Percentiles rank a stretch among this genome's conserved stretches.
These are phyloP conservation scores for Verbascum thapsus DNA, from an alignment of 257 asterid genomes.

Conservation along the genomic window DNA sequence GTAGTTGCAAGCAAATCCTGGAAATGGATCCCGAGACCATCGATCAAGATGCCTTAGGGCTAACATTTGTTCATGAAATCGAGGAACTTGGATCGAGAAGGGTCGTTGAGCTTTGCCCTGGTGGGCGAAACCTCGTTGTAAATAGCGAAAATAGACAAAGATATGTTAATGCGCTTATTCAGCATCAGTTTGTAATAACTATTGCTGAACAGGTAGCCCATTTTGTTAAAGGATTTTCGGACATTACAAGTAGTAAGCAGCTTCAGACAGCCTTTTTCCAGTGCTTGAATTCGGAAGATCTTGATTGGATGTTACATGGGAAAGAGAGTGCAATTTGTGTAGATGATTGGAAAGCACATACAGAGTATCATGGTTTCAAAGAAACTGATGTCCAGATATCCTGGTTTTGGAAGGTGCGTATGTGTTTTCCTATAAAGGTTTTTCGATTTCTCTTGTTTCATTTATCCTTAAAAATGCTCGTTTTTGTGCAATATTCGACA, in stretches of 20 bases:
- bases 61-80: constrained; percentile 76
- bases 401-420: constrained; percentile 98
- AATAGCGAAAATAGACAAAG: constrained; percentile 72
- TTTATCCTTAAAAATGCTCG: too few relatives aligned
- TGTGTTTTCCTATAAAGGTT: too few relatives aligned
- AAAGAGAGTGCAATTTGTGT: constrained; percentile 73
- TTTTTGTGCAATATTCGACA: too few relatives aligned
- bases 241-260: constrained; percentile 44
- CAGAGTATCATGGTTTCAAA: constrained; percentile 74
- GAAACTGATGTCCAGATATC: constrained; percentile 76
- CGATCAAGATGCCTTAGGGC: constrained; percentile 85
- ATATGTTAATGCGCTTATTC: constrained; percentile 76
- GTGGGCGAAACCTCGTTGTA: constrained; percentile 63
- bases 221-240: constrained; percentile 76
- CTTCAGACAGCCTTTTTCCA: constrained; percentile 63
- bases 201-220: constrained; percentile 63
- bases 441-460: too few relatives aligned
- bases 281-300: constrained; percentile 75
- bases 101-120: constrained; percentile 69
- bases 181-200: constrained; percentile 68
- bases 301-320: constrained; percentile 82
- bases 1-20: constrained; percentile 87
- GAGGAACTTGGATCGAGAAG: constrained; percentile 85
- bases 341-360: constrained; percentile 95
- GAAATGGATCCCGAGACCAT: constrained; percentile 87